Percentiles rank a stretch among this genome's conserved stretches.
These are phyloP conservation scores for Trypanosoma grayi DNA, from an alignment of 208 protist genomes.

Conservation along the genomic window DNA sequence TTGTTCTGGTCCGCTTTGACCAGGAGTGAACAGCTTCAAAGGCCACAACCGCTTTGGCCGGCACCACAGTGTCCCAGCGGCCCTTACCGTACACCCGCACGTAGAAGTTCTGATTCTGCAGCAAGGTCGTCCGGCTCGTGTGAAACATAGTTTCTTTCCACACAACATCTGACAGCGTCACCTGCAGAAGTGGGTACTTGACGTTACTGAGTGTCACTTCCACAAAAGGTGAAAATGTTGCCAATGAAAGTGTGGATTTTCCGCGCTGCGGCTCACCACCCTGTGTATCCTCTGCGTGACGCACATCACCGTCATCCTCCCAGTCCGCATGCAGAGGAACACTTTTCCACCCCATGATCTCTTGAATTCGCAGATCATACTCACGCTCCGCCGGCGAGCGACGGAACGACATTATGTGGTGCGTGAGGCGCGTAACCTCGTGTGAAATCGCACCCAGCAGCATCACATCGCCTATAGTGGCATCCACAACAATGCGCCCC, in stretches of 20 bases:
- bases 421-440: neutral
- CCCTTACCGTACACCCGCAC: constrained; percentile 65
- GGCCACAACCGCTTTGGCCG: constrained; percentile 33
- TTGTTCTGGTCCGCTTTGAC: constrained; percentile 53
- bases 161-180: constrained; percentile 32
- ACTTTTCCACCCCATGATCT: constrained; percentile 11
- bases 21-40: constrained; percentile 39
- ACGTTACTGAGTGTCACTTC: constrained; percentile 61
- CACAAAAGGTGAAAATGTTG: constrained; percentile 34
- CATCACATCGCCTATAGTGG: constrained; percentile 3
- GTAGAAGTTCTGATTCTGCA: constrained; percentile 33
- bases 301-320: neutral
- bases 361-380: constrained; percentile 13
- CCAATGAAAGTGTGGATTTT: constrained; percentile 26
- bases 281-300: neutral
- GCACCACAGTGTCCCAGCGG: constrained; percentile 63
- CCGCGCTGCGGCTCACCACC: neutral
- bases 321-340: too few relatives aligned
- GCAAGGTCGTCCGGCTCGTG: constrained; percentile 23
- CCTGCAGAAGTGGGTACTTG: constrained; percentile 59
- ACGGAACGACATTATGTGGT: neutral
- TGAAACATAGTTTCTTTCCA: constrained; percentile 27
- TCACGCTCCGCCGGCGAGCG: constrained; percentile 4
- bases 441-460: constrained; percentile 3
- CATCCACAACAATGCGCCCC: constrained; percentile 9